Evolutionary conservation across 768 basidiomycete genomes (phyloP), one percentile per base, ranked within the genome.

Genomic region (Tricholoma furcatifolium): DNA sequence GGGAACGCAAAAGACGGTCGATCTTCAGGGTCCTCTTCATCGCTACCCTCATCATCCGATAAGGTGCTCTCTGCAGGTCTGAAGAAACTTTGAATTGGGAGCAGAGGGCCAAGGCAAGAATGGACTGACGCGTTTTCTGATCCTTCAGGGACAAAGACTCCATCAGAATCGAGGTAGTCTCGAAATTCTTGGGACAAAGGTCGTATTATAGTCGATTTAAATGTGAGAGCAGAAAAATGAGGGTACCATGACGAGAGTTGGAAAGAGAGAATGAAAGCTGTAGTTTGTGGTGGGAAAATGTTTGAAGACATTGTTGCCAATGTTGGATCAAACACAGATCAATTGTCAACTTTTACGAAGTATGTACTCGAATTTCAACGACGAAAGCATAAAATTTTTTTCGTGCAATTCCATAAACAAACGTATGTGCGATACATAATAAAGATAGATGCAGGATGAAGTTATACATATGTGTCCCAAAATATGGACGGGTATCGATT

Each of bases 181-280:
- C 73, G 70, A 55, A 96, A 94, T 0, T 79, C 76, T 30, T 68
- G 64, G 3, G 78, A 74, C 6, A 94, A 70, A 0, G 91, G 89
- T 18, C 77, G 81, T 57, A 94, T 81, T 47, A 92, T 71, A 8
- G 81, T 91, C 7, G 88, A 89, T 66, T 82, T 87, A 59, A 91
- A 83, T 46, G 81, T 84, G 23, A 82, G 61, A 7, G 71, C 67
- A 9, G 83, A 71, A 65, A 91, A 93, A 7, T 59, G 64, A 5
- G 91, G 82, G 62, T 92, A 92, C 93, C 93, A 95, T 2, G 82
- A 81, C 1, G 91, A 93, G 60, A 91, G 89, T 51, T 92, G 91
- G 64, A 90, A 93, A 3, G 80, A 73, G 11, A 87, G 74, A 50
- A 92, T 73, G 61, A 84, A 81, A 4, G 73, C 64, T 14, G 70